These are phyloP conservation scores for Boletus rubescentipes DNA, from an alignment of 768 basidiomycete genomes.

Conservation along the genomic window DNA sequence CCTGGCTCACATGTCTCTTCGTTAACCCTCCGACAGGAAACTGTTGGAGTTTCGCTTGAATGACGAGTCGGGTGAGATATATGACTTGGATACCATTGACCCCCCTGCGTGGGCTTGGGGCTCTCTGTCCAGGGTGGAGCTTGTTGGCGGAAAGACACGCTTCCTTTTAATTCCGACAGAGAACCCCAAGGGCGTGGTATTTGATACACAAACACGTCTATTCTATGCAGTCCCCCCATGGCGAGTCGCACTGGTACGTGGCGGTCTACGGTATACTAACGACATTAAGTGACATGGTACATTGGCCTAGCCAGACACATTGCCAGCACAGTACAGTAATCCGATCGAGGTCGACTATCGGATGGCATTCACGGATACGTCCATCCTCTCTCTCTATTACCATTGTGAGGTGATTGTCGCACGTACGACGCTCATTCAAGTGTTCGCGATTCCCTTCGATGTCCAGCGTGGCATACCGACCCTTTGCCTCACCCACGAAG, in stretches of 20 bases:
- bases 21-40: not conserved
- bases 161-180: not conserved
- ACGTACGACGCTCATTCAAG: not conserved
- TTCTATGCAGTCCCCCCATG: not conserved
- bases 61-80: not conserved
- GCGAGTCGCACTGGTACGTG: not conserved
- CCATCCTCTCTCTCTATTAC: not conserved
- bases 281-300: not conserved
- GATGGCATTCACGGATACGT: not conserved
- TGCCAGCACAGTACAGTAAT: not conserved
- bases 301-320: not conserved
- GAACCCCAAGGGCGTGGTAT: rapidly evolving
- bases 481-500: slow-evolving; percentile 1
- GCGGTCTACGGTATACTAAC: slow-evolving; percentile 6
- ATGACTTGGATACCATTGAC: not conserved
- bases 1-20: not conserved
- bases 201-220: not conserved
- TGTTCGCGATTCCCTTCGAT: not conserved
- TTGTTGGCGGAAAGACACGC: not conserved
- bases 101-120: not conserved
- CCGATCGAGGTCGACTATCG: not conserved
- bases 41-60: not conserved
- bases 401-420: too few species aligned
- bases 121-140: rapidly evolving
- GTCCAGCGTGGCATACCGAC: not conserved